These are phyloP conservation scores for Trichocomaceae sp. DNA, from an alignment of 2,329 filamentous ascomycete genomes.

Conservation along the genomic window DNA sequence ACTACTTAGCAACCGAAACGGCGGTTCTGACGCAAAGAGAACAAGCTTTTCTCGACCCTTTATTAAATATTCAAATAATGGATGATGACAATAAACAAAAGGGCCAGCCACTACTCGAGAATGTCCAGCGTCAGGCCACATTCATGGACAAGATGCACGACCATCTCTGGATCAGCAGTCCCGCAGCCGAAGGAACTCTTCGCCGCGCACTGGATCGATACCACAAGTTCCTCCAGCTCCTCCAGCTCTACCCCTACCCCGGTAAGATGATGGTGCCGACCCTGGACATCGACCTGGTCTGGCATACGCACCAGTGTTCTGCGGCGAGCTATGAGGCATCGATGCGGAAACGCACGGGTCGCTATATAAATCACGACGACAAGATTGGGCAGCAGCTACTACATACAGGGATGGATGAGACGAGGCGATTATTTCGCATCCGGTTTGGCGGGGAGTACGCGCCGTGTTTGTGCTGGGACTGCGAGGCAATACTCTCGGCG, in stretches of 20 bases:
- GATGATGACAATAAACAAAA: neutral
- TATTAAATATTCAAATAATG: conserved; percentile 3
- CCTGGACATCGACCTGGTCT: conserved; percentile 39
- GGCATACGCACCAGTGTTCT: conserved; percentile 41
- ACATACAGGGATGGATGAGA: conserved; percentile 23
- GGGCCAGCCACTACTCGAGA: conserved; percentile 19
- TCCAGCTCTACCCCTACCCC: conserved; percentile 25
- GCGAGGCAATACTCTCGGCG: conserved; percentile 1
- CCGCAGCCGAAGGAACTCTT: conserved; percentile 30
- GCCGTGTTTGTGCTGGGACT: conserved; percentile 20
- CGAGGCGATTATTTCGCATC: conserved; percentile 24
- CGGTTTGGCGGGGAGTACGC: conserved; percentile 33
- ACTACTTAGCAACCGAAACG: neutral
- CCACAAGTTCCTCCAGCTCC: conserved; percentile 31
- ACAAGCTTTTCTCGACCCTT: neutral
- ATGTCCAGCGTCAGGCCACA: conserved; percentile 32
- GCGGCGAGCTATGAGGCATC: conserved; percentile 22
- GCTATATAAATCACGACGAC: conserved; percentile 37
- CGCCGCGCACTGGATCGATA: conserved; percentile 34
- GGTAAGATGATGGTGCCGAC: conserved; percentile 34
- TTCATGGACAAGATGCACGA: conserved; percentile 40
- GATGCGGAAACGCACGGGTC: conserved; percentile 15
- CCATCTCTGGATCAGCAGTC: conserved; percentile 36
- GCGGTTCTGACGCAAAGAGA: neutral
- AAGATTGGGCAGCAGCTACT: conserved; percentile 25